Conservation (phyloP, 805 yeast species). For the Kodamaea lidongshanica region DNA sequence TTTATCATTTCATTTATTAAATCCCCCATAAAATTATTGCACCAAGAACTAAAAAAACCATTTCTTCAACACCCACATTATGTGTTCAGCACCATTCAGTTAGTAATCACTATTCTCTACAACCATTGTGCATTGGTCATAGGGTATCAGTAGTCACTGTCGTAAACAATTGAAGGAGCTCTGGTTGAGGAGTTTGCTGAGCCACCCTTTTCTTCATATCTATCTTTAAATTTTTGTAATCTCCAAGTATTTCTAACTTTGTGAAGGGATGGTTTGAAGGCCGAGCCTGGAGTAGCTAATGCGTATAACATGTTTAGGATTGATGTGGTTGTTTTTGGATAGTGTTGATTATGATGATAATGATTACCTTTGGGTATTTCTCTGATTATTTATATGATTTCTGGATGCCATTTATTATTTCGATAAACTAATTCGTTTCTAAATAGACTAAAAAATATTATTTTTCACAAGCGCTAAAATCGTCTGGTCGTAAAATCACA, state of each 20-base stretch:
- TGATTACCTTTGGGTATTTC: no score
- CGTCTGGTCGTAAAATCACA: no score
- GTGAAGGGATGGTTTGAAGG: slow-evolving; percentile 31
- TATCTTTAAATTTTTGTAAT: slow-evolving; percentile 30
- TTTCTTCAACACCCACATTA: no score
- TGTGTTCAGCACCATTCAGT: background rate
- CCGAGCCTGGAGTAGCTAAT: slow-evolving; percentile 32
- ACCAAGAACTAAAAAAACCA: slow-evolving; percentile 1
- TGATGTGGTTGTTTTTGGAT: no score
- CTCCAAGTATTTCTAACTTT: slow-evolving; percentile 32
- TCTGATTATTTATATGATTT: no score
- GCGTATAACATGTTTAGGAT: slow-evolving; percentile 29
- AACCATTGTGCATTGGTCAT: no score
- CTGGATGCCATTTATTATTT: no score
- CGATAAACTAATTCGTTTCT: no score
- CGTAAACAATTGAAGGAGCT: slow-evolving; percentile 10
- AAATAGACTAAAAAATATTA: no score
- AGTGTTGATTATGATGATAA: no score
- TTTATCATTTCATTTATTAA: background rate
- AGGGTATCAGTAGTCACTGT: slow-evolving; percentile 1
- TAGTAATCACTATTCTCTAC: slow-evolving; percentile 4
- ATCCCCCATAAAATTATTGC: background rate
- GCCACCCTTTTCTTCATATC: slow-evolving; percentile 21
- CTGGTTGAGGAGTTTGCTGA: slow-evolving; percentile 13
- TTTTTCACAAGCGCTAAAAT: no score